Evolutionary conservation across 2,329 filamentous ascomycete genomes (phyloP).

Genomic region (Aspergillus novofumigatus): DNA sequence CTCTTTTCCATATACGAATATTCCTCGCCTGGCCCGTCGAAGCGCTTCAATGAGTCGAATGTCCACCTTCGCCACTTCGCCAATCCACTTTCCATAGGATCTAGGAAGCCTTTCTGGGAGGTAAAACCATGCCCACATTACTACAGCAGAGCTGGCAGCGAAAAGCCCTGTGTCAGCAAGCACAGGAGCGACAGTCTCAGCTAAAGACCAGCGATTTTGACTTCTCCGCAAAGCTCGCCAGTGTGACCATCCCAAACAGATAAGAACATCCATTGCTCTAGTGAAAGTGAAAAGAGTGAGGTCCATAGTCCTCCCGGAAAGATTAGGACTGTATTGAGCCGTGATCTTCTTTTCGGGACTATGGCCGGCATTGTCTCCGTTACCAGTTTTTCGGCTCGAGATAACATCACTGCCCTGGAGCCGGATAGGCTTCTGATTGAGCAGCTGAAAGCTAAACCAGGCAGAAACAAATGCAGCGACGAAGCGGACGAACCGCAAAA

Average conservation of each 20-base stretch:
- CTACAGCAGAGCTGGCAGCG: conserved; percentile 64
- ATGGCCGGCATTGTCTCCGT: conserved; percentile 3
- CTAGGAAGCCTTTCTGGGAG: conserved; percentile 64
- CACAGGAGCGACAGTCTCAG: conserved; percentile 39
- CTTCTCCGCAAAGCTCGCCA: conserved; percentile 34
- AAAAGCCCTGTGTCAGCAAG: conserved; percentile 68
- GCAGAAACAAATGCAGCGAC: conserved; percentile 46
- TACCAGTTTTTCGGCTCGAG: conserved; percentile 4
- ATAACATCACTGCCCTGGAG: conserved; percentile 10
- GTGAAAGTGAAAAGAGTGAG: conserved; percentile 74
- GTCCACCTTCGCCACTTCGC: conserved; percentile 70
- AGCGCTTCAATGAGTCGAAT: conserved; percentile 69
- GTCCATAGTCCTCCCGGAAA: conserved; percentile 73
- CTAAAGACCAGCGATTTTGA: conserved; percentile 25
- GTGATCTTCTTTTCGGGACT: conserved; percentile 5
- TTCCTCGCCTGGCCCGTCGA: conserved; percentile 59
- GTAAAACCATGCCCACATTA: conserved; percentile 93
- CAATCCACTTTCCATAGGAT: conserved; percentile 79
- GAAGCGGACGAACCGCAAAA: conserved; percentile 35
- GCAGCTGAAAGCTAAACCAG: conserved; percentile 46
- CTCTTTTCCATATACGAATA: conserved; percentile 68
- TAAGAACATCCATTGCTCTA: conserved; percentile 67
- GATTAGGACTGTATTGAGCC: conserved; percentile 23
- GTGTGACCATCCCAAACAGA: conserved; percentile 62
- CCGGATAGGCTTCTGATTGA: conserved; percentile 39